phyloP scores from a whole-genome alignment of 2,329 filamentous ascomycete species.

The Neopestalotiopsis clavispora region DNA sequence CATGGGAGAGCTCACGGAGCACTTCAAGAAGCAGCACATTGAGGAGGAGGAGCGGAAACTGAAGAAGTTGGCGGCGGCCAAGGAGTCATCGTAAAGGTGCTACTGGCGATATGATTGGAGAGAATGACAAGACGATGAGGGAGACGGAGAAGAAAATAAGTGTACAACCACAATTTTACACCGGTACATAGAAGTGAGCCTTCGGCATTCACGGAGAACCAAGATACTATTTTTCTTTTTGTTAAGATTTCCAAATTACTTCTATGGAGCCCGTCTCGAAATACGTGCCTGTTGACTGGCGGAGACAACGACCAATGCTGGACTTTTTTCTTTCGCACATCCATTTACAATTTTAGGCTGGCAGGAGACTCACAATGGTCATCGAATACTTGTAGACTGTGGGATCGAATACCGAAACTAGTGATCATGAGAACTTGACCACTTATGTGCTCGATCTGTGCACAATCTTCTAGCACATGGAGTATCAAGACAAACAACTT shows the following conservation, averaged over 20 bases:
- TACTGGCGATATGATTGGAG: not conserved
- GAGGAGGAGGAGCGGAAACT: slow-evolving; percentile 61
- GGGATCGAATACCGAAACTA: no score
- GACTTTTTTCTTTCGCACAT: no score
- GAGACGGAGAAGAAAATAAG: not conserved
- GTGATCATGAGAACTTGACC: no score
- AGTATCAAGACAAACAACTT: no score
- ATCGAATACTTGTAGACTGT: no score
- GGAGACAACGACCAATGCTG: not conserved
- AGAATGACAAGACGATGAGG: not conserved
- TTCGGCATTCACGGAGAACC: not conserved
- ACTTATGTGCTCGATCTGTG: no score
- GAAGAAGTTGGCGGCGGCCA: slow-evolving; percentile 46
- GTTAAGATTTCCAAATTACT: not conserved
- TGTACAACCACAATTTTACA: slow-evolving; percentile 7
- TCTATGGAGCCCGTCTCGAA: not conserved
- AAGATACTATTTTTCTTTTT: slow-evolving; percentile 3
- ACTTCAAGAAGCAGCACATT: slow-evolving; percentile 59
- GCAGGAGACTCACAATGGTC: no score
- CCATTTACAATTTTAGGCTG: no score
- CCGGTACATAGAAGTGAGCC: slow-evolving; percentile 12
- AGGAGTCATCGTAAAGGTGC: slow-evolving; percentile 17
- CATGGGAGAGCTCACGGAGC: slow-evolving; percentile 60
- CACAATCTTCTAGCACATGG: no score
- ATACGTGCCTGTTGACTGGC: not conserved